phyloP scores from a whole-genome alignment of 352 stramenopile species.

The Phytophthora cactorum region DNA sequence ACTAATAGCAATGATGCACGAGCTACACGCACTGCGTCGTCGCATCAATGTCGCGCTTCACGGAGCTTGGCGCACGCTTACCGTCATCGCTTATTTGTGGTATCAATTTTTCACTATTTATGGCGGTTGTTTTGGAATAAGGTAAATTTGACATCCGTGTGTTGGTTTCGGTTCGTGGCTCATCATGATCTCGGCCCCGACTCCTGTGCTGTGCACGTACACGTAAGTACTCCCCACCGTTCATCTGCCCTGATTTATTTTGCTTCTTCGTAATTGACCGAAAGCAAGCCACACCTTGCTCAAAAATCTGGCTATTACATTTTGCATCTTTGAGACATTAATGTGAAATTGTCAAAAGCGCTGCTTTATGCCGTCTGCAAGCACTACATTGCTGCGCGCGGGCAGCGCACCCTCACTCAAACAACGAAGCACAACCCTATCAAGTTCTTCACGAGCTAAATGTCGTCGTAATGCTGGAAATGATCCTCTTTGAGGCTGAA shows the following conservation, averaged over 20 bases:
- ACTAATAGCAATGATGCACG: too few relatives aligned
- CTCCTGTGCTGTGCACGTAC: background rate
- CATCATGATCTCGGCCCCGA: background rate
- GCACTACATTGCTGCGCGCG: background rate
- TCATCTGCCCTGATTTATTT: slow-evolving; percentile 2
- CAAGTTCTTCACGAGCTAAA: background rate
- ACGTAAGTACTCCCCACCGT: background rate
- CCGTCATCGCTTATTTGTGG: background rate
- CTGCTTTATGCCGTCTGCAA: background rate
- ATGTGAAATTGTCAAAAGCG: background rate
- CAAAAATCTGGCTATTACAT: too few relatives aligned
- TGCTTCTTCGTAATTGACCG: background rate
- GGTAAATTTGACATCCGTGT: background rate
- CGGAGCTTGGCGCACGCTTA: background rate
- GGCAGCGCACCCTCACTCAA: background rate
- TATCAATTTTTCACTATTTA: background rate
- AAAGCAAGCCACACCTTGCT: background rate
- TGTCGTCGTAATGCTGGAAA: background rate
- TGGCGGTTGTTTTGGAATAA: background rate
- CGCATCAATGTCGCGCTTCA: too few relatives aligned
- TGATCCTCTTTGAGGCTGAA: background rate
- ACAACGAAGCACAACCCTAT: background rate
- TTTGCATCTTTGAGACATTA: background rate
- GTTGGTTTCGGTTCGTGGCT: background rate
- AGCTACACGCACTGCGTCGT: too few relatives aligned